Conservation (phyloP, 441 rosid species). For the Pelargonium cotyledonis region DNA sequence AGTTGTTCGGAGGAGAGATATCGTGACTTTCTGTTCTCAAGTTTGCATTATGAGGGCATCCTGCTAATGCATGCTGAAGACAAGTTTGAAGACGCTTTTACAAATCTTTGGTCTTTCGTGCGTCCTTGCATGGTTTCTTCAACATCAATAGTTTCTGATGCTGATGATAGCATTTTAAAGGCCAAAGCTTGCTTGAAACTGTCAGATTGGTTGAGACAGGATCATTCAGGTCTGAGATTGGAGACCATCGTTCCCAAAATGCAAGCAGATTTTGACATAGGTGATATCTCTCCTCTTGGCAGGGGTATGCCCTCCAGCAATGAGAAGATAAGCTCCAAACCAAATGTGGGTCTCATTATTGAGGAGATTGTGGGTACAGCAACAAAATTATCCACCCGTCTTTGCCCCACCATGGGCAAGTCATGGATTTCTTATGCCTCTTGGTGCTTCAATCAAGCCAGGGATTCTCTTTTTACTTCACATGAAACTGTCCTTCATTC, state of each 20-base stretch:
- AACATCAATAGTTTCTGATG: conserved; percentile 38
- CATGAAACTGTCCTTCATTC: conserved; percentile 39
- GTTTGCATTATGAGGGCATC: conserved; percentile 71
- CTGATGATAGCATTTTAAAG: conserved; percentile 57
- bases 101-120: conserved; percentile 78
- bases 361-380: conserved; percentile 80
- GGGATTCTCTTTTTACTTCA: conserved; percentile 40
- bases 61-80: conserved; percentile 69
- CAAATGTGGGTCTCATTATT: conserved; percentile 33
- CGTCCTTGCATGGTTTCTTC: conserved; percentile 60
- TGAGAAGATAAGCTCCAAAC: conserved; percentile 36
- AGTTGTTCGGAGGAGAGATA: conserved; percentile 53
- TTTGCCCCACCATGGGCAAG: conserved; percentile 88
- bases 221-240: conserved; percentile 41
- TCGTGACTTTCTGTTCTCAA: conserved; percentile 42
- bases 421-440: conserved; percentile 96
- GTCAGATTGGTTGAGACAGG: conserved; percentile 68
- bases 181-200: conserved; percentile 96
- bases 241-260: conserved; percentile 51
- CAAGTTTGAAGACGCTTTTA: conserved; percentile 69
- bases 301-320: conserved; percentile 24
- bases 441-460: conserved; percentile 93
- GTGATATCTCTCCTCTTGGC: conserved; percentile 32
- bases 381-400: conserved; percentile 78
- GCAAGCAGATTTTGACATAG: conserved; percentile 42